These are phyloP conservation scores for Wallacemonas sp. DNA, from an alignment of 208 protist genomes.

Conservation along the genomic window DNA sequence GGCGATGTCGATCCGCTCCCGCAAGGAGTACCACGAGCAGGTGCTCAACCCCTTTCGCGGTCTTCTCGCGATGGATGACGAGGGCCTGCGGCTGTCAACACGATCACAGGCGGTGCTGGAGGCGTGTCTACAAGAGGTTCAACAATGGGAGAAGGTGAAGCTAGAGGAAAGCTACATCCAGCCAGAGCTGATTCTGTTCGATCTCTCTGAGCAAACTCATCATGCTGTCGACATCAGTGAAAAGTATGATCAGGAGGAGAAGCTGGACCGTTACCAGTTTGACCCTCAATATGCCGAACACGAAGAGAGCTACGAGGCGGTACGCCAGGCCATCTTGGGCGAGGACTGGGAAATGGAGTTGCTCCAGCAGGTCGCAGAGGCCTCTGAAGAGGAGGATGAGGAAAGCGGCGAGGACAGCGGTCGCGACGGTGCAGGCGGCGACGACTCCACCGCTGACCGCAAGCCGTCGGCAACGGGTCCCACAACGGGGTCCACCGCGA, in stretches of 20 bases:
- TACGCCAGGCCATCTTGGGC: constrained; percentile 92
- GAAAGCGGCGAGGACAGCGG: constrained; percentile 16
- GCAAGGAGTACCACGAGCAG: constrained; percentile 61
- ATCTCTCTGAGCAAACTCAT: constrained; percentile 93
- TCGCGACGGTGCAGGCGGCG: background rate
- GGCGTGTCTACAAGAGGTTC: constrained; percentile 89
- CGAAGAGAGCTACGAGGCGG: constrained; percentile 91
- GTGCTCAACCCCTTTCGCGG: constrained; percentile 79
- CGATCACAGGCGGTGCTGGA: constrained; percentile 98
- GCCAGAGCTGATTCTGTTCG: constrained; percentile 89
- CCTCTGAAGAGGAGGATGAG: constrained; percentile 37
- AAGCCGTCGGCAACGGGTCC: background rate
- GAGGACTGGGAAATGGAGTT: constrained; percentile 87
- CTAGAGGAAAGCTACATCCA: constrained; percentile 81
- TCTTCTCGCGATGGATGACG: constrained; percentile 87
- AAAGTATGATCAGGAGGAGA: constrained; percentile 81
- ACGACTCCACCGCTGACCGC: background rate
- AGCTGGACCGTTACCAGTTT: constrained; percentile 91
- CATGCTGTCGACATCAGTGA: constrained; percentile 95
- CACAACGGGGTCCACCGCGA: background rate
- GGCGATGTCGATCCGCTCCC: constrained; percentile 56
- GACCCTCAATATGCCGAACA: constrained; percentile 93
- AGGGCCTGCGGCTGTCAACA: constrained; percentile 89
- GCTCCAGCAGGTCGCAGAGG: constrained; percentile 57
- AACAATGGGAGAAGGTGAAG: constrained; percentile 81